A percentile compares a stretch with the other conserved stretches of the same genome.
Evolutionary conservation across 2,329 filamentous ascomycete genomes (phyloP).

Genomic region (Ceratocystis eucalypticola): DNA sequence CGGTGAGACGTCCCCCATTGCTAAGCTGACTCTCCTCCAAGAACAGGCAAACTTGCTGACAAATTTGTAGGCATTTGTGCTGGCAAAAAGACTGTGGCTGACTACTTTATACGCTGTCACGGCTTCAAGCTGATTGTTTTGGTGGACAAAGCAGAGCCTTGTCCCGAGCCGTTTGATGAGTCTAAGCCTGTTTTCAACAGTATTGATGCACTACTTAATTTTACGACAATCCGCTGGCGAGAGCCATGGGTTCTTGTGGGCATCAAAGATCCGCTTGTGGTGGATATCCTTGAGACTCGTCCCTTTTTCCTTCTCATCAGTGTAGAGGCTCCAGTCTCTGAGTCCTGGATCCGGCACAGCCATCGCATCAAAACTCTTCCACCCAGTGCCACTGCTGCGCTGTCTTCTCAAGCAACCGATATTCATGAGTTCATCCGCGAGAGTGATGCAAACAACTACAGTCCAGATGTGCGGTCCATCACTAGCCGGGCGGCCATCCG

Average conservation of each 20-base stretch:
- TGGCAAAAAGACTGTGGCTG: slow-evolving; percentile 79
- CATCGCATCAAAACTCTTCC: slow-evolving; percentile 27
- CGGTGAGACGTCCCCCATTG: slow-evolving; percentile 33
- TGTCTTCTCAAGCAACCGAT: slow-evolving; percentile 21
- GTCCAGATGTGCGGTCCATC: slow-evolving; percentile 51
- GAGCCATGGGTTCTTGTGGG: slow-evolving; percentile 76
- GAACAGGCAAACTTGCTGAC: neutral
- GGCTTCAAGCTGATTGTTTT: slow-evolving; percentile 65
- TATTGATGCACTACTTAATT: slow-evolving; percentile 60
- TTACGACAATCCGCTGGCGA: slow-evolving; percentile 74
- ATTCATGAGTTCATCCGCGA: slow-evolving; percentile 44
- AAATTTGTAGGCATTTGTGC: slow-evolving; percentile 63
- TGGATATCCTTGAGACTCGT: slow-evolving; percentile 62
- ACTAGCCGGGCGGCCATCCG: slow-evolving; percentile 72
- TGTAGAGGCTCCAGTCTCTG: slow-evolving; percentile 74
- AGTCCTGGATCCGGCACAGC: slow-evolving; percentile 71
- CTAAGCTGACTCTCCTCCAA: slow-evolving; percentile 13
- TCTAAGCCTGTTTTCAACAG: slow-evolving; percentile 38
- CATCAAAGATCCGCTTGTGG: slow-evolving; percentile 55
- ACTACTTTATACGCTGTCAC: slow-evolving; percentile 74
- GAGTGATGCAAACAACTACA: slow-evolving; percentile 66
- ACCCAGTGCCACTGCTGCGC: slow-evolving; percentile 19
- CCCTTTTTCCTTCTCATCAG: slow-evolving; percentile 91
- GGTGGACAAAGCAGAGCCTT: slow-evolving; percentile 32
- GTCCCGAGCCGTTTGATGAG: slow-evolving; percentile 38